Percentiles rank a stretch among this genome's conserved stretches.
Evolutionary conservation across 768 basidiomycete genomes (phyloP).

Genomic region (Tephrocybe sp.): DNA sequence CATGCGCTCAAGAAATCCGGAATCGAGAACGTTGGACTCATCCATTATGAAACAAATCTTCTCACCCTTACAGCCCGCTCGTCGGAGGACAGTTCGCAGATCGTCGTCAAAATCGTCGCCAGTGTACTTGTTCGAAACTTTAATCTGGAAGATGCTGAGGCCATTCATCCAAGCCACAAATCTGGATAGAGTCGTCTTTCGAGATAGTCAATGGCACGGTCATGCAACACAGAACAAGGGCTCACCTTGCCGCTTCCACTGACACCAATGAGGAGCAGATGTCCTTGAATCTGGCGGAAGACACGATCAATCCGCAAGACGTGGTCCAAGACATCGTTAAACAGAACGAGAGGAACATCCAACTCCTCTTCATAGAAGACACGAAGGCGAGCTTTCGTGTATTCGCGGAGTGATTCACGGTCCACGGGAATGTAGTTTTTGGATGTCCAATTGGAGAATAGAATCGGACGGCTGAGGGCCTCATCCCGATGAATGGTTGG

Average conservation of each 20-base stretch:
- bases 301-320: conserved; percentile 98
- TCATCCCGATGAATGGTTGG: conserved; percentile 88
- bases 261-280: conserved; percentile 94
- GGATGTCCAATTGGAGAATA: conserved; percentile 99
- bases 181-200: conserved; percentile 91
- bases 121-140: conserved; percentile 98
- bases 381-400: conserved; percentile 92
- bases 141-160: conserved; percentile 98
- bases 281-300: conserved; percentile 97
- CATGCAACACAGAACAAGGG: neutral
- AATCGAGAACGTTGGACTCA: conserved; percentile 98
- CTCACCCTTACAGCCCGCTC: conserved; percentile 97
- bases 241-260: conserved; percentile 97
- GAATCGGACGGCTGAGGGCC: conserved; percentile 84
- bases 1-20: conserved; percentile 99
- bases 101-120: conserved; percentile 99
- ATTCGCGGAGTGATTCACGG: conserved; percentile 89
- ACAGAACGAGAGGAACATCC: conserved; percentile 95
- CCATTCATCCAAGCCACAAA: conserved; percentile 99
- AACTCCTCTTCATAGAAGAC: conserved; percentile 99
- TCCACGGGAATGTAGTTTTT: conserved; percentile 96
- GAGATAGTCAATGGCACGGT: conserved; percentile 10
- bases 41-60: conserved; percentile 99
- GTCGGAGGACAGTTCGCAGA: conserved; percentile 89
- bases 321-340: conserved; percentile 98